Evolutionary conservation across 352 stramenopile genomes (phyloP), one percentile per base, ranked within the genome.

Genomic region (Globisporangium cederbergense): DNA sequence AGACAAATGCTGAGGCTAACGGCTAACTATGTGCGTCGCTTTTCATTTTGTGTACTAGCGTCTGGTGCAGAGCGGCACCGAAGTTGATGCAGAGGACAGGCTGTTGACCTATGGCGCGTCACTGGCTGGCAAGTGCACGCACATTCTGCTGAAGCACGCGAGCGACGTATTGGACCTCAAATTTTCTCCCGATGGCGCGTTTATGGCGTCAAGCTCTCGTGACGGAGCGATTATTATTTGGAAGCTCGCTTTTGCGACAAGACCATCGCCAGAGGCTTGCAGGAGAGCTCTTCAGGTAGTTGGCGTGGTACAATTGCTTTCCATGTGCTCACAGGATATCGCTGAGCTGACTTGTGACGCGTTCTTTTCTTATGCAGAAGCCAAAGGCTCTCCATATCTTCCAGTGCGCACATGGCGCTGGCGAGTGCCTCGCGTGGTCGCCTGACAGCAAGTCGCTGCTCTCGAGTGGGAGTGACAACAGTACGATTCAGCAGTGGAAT

Each of bases 201-300:
- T 83, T 36, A 67, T 97, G 60, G 88, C 89, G 18, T 96, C 88
- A 1, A 83, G 83, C 4, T 90, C 83, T 5, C 87, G 86, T 20
- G 84, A 95, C 40, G 87, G 83, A 1, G 82, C 76, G 11, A 79
- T 97, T 13, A 68, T 97, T 10, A 65, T 96, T 11, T 96, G 86
- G 82, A 64, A 79, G 36, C 61, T 91, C 10, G 61, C 55, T 11
- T 74, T 79, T 43, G 40, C 2, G 5, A 49, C 71, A 2, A 59
- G 57, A 6, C 10, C 49, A 40, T 42, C 18, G 8, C 57, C 51
- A 38, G 34, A 49, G 14, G 6, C 28, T n/a, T 2, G 11, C 22
- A 54, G 22, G 28, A 66, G 14, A 52, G 6, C 6, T 25, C 28
- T n/a, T 6, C 59, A 43, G 34, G 59, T 58, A 34, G 18, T 9